Evolutionary conservation across 306 rosid species (phyloP).

Genomic region (Quercus rubra): DNA sequence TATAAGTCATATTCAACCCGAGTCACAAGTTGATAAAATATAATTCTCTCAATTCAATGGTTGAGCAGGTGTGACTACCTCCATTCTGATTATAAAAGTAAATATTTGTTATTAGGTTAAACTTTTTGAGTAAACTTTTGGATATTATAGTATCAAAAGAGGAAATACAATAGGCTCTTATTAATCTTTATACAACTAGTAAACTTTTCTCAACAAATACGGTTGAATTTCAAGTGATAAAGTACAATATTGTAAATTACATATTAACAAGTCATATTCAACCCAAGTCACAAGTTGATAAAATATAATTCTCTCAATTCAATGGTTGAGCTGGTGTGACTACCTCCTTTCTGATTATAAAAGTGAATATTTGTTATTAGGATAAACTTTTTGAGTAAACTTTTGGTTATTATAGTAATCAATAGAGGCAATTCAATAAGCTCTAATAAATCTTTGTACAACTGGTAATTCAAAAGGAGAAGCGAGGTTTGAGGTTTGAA

Average conservation of each 20-base stretch:
- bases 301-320: not conserved
- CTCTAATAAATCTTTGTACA: not conserved
- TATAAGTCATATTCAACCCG: no score
- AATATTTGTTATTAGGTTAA: not conserved
- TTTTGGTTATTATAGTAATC: no score
- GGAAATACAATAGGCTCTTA: no score
- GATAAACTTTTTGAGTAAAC: no score
- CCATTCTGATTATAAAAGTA: not conserved
- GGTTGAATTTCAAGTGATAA: no score
- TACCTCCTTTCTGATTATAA: not conserved
- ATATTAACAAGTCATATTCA: no score
- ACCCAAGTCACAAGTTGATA: no score
- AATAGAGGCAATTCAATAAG: not conserved
- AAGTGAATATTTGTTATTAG: not conserved
- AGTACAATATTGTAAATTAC: no score
- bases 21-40: no score
- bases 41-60: not conserved
- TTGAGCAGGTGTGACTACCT: not conserved
- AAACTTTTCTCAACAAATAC: no score
- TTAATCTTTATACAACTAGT: no score
- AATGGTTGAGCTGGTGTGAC: not conserved
- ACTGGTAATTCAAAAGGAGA: not conserved
- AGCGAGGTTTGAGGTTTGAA: not conserved
- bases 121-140: no score
- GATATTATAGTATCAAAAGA: not conserved